These are phyloP conservation scores for Nitzschia inconspicua DNA, from an alignment of 108 stramenopile genomes.

Conservation along the genomic window DNA sequence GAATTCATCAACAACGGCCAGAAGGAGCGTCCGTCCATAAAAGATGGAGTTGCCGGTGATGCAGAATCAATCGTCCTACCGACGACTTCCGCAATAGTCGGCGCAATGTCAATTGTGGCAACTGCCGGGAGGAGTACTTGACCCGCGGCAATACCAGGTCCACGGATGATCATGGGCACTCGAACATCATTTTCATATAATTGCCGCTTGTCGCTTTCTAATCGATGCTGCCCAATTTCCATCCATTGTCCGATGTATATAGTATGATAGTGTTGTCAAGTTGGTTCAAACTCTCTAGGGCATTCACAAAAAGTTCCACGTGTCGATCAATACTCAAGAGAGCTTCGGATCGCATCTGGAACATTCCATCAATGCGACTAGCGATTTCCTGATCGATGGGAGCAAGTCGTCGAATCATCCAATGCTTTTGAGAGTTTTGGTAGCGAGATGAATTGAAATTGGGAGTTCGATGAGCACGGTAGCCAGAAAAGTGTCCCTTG, in stretches of 20 bases:
- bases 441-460: slow-evolving; percentile 18
- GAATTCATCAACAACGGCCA: slow-evolving; percentile 2
- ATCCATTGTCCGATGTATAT: slow-evolving; percentile 37
- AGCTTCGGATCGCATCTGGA: slow-evolving; percentile 15
- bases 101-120: slow-evolving; percentile 33
- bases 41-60: too few relatives aligned
- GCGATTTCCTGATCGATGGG: background rate
- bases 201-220: slow-evolving; percentile 17
- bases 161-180: slow-evolving; percentile 21
- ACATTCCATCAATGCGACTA: background rate
- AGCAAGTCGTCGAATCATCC: slow-evolving; percentile 14
- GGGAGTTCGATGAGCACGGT: slow-evolving; percentile 6
- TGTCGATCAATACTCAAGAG: slow-evolving; percentile 23
- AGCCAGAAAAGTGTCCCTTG: slow-evolving; percentile 25
- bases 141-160: slow-evolving; percentile 23
- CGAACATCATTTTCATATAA: slow-evolving; percentile 21
- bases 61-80: too few relatives aligned
- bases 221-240: slow-evolving; percentile 32
- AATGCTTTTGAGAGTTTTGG: slow-evolving; percentile 21
- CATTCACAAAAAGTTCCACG: slow-evolving; percentile 9
- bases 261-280: slow-evolving; percentile 30
- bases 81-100: too few relatives aligned
- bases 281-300: background rate
- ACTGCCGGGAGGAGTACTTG: slow-evolving; percentile 33
- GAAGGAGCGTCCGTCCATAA: slow-evolving; percentile 41